Base-by-base conservation (phyloP, 2,329 filamentous ascomycete species). In the Paecilomyces variotii region DNA sequence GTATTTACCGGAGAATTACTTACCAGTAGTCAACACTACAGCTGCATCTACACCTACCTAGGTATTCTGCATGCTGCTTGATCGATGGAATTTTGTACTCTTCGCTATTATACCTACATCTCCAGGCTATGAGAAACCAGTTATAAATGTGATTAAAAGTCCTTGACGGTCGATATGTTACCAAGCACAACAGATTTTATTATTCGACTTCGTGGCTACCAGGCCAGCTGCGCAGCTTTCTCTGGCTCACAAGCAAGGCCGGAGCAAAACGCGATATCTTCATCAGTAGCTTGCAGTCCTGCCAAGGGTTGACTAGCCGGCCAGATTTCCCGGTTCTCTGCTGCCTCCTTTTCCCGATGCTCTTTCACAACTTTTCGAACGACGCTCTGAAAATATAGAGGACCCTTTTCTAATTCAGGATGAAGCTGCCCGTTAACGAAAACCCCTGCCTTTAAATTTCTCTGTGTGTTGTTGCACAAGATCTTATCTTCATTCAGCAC, bases 401-500 rank as follows among this genome's bases (percentile, higher is more conserved):
- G 81, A 0, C 82, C 82, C 68, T 84, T 81, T 69, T 87, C 85
- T 70, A 82, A 79, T 55, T 76, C 74, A 0, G 84, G 84, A 67
- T 87, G 84, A 70, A 87, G 74, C 67, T 86, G 80, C 56, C 85
- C 85, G 65, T 83, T 86, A 67, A 84, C 73, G 60, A 86, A 87
- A 56, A 86, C 78, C 6, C 84, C 83, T 0, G 81, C 77, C 67
- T 84, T 82, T 64, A 87, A 76, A 68, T 87, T 87, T 68, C 76
- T 78, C 67, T 87, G 84, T 1, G 82, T 79, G 11, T 78, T 78
- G 63, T 79, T 75, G 73, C 84, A 87, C 27, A 87, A 80, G 7
- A 80, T 76, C 66, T 87, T 87, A 74, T 87, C 85, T 70, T 87
- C 85, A 1, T 78, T 77, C 81, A 87, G 83, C 70, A 87, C 80